Evolutionary conservation across 108 stramenopile genomes (phyloP).

Genomic region (Discostella stelligeroides): DNA sequence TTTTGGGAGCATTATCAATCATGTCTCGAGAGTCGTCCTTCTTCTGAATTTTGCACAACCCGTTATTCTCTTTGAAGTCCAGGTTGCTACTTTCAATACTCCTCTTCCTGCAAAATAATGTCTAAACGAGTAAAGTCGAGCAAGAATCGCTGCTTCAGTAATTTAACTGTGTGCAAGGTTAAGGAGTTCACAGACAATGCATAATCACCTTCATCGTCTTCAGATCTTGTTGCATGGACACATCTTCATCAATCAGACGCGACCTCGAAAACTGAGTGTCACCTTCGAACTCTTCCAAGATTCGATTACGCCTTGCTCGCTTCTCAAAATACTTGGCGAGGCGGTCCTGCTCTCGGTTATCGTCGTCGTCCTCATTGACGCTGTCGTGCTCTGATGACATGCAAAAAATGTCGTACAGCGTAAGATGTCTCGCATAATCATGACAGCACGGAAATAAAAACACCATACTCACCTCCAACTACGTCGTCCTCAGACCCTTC

Average conservation of each 20-base stretch:
- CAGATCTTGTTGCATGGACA: slow-evolving; percentile 70
- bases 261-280: slow-evolving; percentile 51
- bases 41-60: slow-evolving; percentile 26
- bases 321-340: slow-evolving; percentile 85
- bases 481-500: slow-evolving; percentile 64
- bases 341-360: slow-evolving; percentile 79
- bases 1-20: background rate
- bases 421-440: background rate
- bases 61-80: slow-evolving; percentile 7
- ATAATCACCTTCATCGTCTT: slow-evolving; percentile 69
- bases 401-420: background rate
- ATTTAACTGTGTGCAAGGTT: no score
- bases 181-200: background rate
- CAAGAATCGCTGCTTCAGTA: background rate
- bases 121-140: slow-evolving; percentile 16
- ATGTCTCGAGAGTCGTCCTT: background rate
- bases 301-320: slow-evolving; percentile 79
- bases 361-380: slow-evolving; percentile 58
- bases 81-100: slow-evolving; percentile 44
- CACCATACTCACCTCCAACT: slow-evolving; percentile 36
- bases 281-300: slow-evolving; percentile 55
- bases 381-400: slow-evolving; percentile 32
- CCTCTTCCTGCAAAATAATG: slow-evolving; percentile 46
- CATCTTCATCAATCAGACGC: slow-evolving; percentile 82
- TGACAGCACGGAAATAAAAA: background rate